Base-by-base conservation (phyloP, 2,329 filamentous ascomycete species). In the Gaeumannomyces sp. region DNA sequence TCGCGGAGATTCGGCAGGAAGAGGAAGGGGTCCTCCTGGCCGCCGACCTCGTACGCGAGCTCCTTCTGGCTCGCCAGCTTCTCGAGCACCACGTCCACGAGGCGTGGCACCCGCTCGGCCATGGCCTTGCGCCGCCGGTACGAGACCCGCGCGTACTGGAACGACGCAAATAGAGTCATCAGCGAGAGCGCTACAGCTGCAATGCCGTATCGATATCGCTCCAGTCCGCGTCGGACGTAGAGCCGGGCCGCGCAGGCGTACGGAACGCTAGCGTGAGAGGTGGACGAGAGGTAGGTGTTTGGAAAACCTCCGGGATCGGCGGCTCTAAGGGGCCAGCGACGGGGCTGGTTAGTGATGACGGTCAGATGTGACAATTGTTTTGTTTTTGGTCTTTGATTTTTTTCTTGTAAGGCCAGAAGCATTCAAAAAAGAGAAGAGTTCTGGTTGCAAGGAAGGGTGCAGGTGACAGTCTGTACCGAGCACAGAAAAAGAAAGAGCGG, bases 231-330 rank as follows among this genome's bases (percentile, higher is more conserved):
- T 80, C 89, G 83, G 86, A 93, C 77, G 78, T 88, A 91, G 81
- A 91, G 84, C 76, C 86, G 86, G 89, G 92, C 72, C 78, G 90
- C 86, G 79, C 92, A 97, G 81, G 80, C 75, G 89, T 97, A 83
- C 80, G 93, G 86, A 89, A 98, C 84, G 78, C 90, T 86, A 85
- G 93, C 90, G 89, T 96, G 90, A 83, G 92, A 96, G 82, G 85
- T 90, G 80, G 90, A 94, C 78, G 87, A 86, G 83, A 97, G 86
- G 77, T 80, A 80, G 81, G 81, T 79, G 77, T 76, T 75, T 81
- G 82, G 73, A 86, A 87, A 78, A 83, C 81, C 76, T 80, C 78
- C 79, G 84, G 85, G 82, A 85, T 79, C 76, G 82, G 80, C 77
- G 81, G 84, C 80, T 92, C 91, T 94, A 87, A 87, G 79, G 88